These are phyloP conservation scores for Ostreobium quekettii DNA, from an alignment of 139 green algal species.

Conservation along the genomic window DNA sequence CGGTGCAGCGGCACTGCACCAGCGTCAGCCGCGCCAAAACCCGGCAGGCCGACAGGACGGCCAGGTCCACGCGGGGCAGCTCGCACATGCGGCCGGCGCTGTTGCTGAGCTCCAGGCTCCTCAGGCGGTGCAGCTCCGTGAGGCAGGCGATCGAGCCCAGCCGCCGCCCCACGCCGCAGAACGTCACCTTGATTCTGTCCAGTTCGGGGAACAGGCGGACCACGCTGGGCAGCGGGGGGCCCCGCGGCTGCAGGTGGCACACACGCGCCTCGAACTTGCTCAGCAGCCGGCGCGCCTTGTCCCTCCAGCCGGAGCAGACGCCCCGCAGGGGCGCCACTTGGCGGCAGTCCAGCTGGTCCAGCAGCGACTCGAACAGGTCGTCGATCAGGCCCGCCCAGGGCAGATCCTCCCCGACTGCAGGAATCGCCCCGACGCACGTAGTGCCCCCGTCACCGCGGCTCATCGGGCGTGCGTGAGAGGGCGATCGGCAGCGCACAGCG, in stretches of 20 bases:
- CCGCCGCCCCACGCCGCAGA: not conserved
- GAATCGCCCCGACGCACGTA: too few relatives aligned
- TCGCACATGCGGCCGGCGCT: not conserved
- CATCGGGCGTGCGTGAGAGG: too few relatives aligned
- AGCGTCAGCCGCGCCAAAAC: slow-evolving; percentile 1
- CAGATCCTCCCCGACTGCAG: too few relatives aligned
- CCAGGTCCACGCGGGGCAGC: slow-evolving; percentile 1
- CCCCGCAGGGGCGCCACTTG: slow-evolving; percentile 7
- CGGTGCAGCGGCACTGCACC: not conserved
- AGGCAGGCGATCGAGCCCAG: not conserved
- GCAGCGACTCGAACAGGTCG: slow-evolving; percentile 9
- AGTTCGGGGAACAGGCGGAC: slow-evolving; percentile 10
- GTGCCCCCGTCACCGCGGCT: too few relatives aligned
- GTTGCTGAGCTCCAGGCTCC: slow-evolving; percentile 3
- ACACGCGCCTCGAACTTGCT: too few relatives aligned
- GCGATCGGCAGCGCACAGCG: too few relatives aligned
- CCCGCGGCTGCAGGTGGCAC: too few relatives aligned
- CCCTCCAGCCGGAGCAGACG: slow-evolving; percentile 17
- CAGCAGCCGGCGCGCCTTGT: slow-evolving; percentile 14
- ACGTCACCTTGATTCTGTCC: not conserved
- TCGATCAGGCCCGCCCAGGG: slow-evolving; percentile 11
- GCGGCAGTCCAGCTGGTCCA: slow-evolving; percentile 7
- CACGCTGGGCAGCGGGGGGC: not conserved
- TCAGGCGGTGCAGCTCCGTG: not conserved
- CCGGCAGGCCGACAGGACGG: not conserved